Evolutionary conservation across 2,329 filamentous ascomycete genomes (phyloP).

Genomic region (Exophiala dermatitidis): DNA sequence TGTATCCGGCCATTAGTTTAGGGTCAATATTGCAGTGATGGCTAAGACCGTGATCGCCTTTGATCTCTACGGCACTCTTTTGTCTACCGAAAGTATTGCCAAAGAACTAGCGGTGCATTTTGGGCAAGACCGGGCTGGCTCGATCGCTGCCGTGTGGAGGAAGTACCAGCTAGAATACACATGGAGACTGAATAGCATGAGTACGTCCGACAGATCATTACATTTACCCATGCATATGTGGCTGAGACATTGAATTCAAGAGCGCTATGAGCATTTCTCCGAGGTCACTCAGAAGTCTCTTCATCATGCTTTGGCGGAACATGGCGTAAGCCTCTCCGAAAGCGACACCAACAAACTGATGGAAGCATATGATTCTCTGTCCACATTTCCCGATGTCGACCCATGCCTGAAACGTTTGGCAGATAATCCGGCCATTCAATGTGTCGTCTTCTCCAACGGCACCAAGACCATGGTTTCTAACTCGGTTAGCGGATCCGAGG

Average conservation of each 20-base stretch:
- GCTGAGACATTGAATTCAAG: slow-evolving; percentile 34
- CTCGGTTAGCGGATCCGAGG: slow-evolving; percentile 52
- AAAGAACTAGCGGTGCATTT: slow-evolving; percentile 52
- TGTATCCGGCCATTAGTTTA: background rate
- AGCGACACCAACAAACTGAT: slow-evolving; percentile 49
- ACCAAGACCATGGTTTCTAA: slow-evolving; percentile 55
- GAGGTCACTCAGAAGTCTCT: slow-evolving; percentile 58
- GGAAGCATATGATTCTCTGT: slow-evolving; percentile 57
- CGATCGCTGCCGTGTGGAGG: slow-evolving; percentile 57
- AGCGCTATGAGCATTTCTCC: slow-evolving; percentile 55
- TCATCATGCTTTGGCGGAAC: slow-evolving; percentile 56
- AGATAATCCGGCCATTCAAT: slow-evolving; percentile 38
- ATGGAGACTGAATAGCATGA: slow-evolving; percentile 69
- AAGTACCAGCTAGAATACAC: slow-evolving; percentile 70
- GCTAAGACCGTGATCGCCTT: slow-evolving; percentile 54
- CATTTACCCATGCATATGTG: background rate
- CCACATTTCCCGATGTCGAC: slow-evolving; percentile 58
- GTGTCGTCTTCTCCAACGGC: slow-evolving; percentile 66
- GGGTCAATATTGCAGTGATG: slow-evolving; percentile 5
- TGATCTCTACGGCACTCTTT: slow-evolving; percentile 67
- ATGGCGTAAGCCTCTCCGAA: slow-evolving; percentile 40
- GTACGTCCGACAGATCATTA: slow-evolving; percentile 37
- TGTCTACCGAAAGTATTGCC: slow-evolving; percentile 64
- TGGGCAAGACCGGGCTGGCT: slow-evolving; percentile 50
- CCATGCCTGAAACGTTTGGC: slow-evolving; percentile 46